Evolutionary conservation across 441 rosid species (phyloP), one percentile per base, ranked within the genome.

Genomic region (Adansonia grandidieri): DNA sequence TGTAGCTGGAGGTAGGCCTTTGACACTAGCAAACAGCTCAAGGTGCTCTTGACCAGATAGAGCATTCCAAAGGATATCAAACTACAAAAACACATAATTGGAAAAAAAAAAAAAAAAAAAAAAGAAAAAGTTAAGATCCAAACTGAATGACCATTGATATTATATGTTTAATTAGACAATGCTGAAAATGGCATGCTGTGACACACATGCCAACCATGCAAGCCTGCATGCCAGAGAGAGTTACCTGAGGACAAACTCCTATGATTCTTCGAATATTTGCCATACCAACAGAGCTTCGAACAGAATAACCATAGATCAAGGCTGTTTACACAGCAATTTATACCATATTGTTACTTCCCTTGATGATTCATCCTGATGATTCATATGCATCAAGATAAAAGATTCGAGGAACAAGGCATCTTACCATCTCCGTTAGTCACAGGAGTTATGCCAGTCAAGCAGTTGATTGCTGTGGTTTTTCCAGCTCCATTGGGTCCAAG

Each of bases 401-500:
- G 22, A 3, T 13, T 9, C 11, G 76, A 67, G 74, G 54, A 32
- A 66, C 67, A 40, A 77, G 79, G 70, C 51, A 13, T 47, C 73
- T 80, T 90, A 96, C 99, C 97, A 81, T 96, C 99, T 61, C 99
- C 98, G 58, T 84, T 74, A 6, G 97, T 92, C 77, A 87, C 93
- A 28, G 98, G 93, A 79, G 92, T 88, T 81, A 94, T 85, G 62
- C 99, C 99, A 24, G 98, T 96, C 84, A 94, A 86, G 82, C 99
- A 96, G 79, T 89, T 92, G 72, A 96, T 96, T 50, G 89, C 82
- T 75, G 99, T 94, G 61, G 99, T 96, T 84, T 96, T 96, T 80
- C 99, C 99, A 24, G 97, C 99, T 48, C 99, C 99, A 75, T 96
- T 96, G 58, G 98, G 98, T 74, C 99, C 99, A 66, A 96, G 98